These are phyloP conservation scores for Verticillium nubilum DNA, from an alignment of 2,329 filamentous ascomycete genomes.

Conservation along the genomic window DNA sequence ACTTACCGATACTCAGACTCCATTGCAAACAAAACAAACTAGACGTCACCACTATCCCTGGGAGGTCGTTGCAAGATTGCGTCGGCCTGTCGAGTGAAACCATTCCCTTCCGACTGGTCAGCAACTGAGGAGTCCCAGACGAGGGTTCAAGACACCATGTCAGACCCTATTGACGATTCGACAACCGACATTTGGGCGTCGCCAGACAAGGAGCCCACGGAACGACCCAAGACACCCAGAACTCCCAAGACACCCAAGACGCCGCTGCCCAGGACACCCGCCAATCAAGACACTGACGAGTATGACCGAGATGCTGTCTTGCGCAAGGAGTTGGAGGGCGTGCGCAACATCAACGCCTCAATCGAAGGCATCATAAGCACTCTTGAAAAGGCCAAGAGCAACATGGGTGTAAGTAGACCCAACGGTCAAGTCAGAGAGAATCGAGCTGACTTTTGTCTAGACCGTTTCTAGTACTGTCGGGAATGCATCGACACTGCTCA, in stretches of 20 bases:
- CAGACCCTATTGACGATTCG: slow-evolving; percentile 38
- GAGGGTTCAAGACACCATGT: slow-evolving; percentile 26
- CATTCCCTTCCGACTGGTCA: background rate
- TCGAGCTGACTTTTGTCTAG: slow-evolving; percentile 31
- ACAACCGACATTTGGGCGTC: slow-evolving; percentile 44
- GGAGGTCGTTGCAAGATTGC: background rate
- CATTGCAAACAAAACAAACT: slow-evolving; percentile 1
- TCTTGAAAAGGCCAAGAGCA: slow-evolving; percentile 65
- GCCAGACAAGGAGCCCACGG: slow-evolving; percentile 26
- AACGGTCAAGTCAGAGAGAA: background rate
- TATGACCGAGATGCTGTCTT: slow-evolving; percentile 71
- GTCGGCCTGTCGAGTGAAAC: background rate
- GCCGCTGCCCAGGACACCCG: slow-evolving; percentile 39
- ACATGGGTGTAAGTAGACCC: slow-evolving; percentile 61
- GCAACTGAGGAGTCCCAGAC: background rate
- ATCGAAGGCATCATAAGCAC: slow-evolving; percentile 74
- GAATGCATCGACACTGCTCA: slow-evolving; percentile 82
- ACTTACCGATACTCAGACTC: background rate
- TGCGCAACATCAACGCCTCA: slow-evolving; percentile 80
- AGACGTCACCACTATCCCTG: slow-evolving; percentile 6
- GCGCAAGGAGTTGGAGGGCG: slow-evolving; percentile 72
- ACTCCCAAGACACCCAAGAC: slow-evolving; percentile 44
- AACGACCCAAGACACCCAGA: slow-evolving; percentile 37
- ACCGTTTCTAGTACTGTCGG: slow-evolving; percentile 81
- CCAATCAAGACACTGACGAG: slow-evolving; percentile 20